phyloP scores from a whole-genome alignment of 1,139 yeast species.

The Scheffersomyces segobiensis region DNA sequence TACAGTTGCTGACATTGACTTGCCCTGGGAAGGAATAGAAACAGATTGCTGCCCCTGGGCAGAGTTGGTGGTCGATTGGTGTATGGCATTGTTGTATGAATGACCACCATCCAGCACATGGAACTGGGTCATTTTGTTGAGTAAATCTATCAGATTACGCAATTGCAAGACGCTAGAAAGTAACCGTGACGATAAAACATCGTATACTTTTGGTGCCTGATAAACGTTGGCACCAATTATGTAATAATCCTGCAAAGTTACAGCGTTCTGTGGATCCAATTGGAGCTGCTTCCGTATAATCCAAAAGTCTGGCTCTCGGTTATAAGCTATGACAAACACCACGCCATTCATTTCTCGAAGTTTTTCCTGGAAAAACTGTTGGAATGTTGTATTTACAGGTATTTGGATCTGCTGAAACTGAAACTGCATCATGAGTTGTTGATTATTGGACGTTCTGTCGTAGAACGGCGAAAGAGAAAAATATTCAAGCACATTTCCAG shows the following conservation, averaged over 20 bases:
- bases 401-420: conserved; percentile 69
- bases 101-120: conserved; percentile 42
- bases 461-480: conserved; percentile 93
- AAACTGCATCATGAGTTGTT: conserved; percentile 91
- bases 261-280: conserved; percentile 48
- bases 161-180: conserved; percentile 39
- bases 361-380: conserved; percentile 46
- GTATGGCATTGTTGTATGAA: conserved; percentile 20
- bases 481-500: conserved; percentile 89
- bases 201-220: conserved; percentile 71
- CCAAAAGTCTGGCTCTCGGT: conserved; percentile 92
- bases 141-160: conserved; percentile 34
- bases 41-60: conserved; percentile 1
- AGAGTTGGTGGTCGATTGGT: conserved; percentile 7
- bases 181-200: conserved; percentile 39
- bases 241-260: conserved; percentile 70
- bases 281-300: conserved; percentile 80
- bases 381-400: conserved; percentile 33
- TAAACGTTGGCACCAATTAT: conserved; percentile 90
- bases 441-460: conserved; percentile 92
- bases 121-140: conserved; percentile 37
- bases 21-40: neutral
- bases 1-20: conserved; percentile 1
- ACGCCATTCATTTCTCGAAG: conserved; percentile 79
- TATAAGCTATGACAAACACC: conserved; percentile 75